Evolutionary conservation across 805 yeast species (phyloP).

Genomic region (Cyberlindnera samutprakarnensis): DNA sequence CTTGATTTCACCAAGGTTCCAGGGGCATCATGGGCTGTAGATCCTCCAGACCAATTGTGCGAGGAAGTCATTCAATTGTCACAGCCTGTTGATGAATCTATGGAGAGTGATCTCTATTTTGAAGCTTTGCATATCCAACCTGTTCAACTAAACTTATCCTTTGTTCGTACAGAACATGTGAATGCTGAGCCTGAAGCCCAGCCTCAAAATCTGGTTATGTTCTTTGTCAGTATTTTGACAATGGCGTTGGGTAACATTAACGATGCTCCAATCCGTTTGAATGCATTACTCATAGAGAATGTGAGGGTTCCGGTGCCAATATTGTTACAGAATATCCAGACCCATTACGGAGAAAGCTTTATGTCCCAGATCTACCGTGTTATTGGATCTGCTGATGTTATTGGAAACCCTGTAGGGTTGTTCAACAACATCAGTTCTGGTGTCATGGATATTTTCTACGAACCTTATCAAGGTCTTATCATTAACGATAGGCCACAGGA

Average conservation of each 20-base stretch:
- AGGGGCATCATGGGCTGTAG: slow-evolving; percentile 66
- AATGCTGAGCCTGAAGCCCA: slow-evolving; percentile 56
- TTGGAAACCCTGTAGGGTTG: slow-evolving; percentile 96
- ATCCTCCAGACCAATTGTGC: slow-evolving; percentile 44
- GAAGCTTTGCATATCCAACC: slow-evolving; percentile 94
- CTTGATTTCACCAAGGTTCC: slow-evolving; percentile 76
- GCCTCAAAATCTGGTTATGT: slow-evolving; percentile 61
- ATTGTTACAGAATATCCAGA: slow-evolving; percentile 57
- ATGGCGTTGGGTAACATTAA: slow-evolving; percentile 97
- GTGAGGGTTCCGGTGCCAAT: slow-evolving; percentile 79
- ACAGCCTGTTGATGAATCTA: slow-evolving; percentile 48
- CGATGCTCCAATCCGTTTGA: slow-evolving; percentile 89
- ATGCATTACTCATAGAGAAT: slow-evolving; percentile 83
- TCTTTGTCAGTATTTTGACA: slow-evolving; percentile 76
- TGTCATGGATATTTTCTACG: slow-evolving; percentile 91
- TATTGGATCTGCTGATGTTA: slow-evolving; percentile 90
- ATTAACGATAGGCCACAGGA: slow-evolving; percentile 96
- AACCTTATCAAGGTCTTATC: slow-evolving; percentile 93
- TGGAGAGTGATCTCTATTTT: slow-evolving; percentile 75
- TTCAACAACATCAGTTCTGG: slow-evolving; percentile 93
- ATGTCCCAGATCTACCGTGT: slow-evolving; percentile 88
- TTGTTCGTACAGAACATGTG: slow-evolving; percentile 79
- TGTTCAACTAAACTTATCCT: slow-evolving; percentile 77
- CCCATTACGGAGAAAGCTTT: slow-evolving; percentile 90
- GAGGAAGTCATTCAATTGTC: slow-evolving; percentile 63